These are phyloP conservation scores for Arthrobotrys megalospora DNA, from an alignment of 2,329 filamentous ascomycete genomes.

Conservation along the genomic window DNA sequence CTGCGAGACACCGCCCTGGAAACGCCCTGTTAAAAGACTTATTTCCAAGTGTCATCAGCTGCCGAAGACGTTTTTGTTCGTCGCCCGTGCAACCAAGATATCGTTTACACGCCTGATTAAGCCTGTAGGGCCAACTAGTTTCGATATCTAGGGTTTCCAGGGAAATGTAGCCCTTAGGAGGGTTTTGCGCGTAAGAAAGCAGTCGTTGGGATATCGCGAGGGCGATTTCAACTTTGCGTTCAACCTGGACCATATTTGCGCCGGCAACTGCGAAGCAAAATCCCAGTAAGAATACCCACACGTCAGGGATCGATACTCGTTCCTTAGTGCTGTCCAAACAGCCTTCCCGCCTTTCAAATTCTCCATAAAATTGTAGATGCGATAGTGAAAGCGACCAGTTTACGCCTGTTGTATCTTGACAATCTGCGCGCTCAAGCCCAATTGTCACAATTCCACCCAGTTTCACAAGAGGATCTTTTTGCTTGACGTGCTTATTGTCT, in stretches of 20 bases:
- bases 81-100: constrained; percentile 1
- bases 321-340: constrained; percentile 14
- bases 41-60: neutral
- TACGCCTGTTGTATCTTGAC: constrained; percentile 8
- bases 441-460: constrained; percentile 30
- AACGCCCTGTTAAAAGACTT: neutral
- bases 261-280: neutral
- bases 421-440: neutral
- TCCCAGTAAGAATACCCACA: constrained; percentile 14
- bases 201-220: neutral
- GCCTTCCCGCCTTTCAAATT: constrained; percentile 12
- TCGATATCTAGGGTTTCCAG: neutral
- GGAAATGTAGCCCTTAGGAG: no score
- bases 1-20: no score
- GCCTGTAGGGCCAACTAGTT: neutral
- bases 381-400: constrained; percentile 49
- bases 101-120: neutral
- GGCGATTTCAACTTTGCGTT: constrained; percentile 10
- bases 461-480: constrained; percentile 24
- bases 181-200: neutral
- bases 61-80: neutral
- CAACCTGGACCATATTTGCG: neutral
- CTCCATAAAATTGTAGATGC: constrained; percentile 41
- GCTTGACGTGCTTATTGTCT: constrained; percentile 20
- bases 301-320: constrained; percentile 9